Conservation (phyloP, 1,139 yeast genomes). For the Sugiyamaella castrensis region DNA sequence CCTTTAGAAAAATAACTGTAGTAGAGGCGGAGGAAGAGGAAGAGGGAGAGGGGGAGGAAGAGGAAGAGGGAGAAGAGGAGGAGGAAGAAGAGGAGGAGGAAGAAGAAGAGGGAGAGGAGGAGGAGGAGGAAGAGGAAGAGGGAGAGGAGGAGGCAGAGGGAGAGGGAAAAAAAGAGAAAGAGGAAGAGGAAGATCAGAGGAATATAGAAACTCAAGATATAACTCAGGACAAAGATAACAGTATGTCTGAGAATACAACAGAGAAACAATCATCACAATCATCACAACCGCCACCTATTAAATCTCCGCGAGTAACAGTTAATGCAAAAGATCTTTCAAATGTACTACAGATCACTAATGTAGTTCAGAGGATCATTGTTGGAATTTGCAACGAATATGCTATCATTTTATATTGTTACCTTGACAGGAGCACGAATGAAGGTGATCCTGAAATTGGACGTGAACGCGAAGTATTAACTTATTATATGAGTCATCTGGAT, state of each 20-base stretch:
- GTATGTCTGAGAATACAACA: slow-evolving; percentile 19
- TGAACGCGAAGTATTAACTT: slow-evolving; percentile 22
- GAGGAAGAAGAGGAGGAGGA: not conserved
- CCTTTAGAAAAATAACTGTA: slow-evolving; percentile 30
- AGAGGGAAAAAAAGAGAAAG: not conserved
- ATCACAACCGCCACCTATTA: too few relatives aligned
- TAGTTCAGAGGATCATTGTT: slow-evolving; percentile 33
- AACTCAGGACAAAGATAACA: slow-evolving; percentile 13
- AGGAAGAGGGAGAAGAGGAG: not conserved
- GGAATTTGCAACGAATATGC: slow-evolving; percentile 35
- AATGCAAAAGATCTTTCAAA: slow-evolving; percentile 37
- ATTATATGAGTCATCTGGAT: slow-evolving; percentile 25
- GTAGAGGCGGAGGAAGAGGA: slow-evolving; percentile 23
- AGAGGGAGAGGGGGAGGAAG: not conserved
- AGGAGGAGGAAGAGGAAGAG: slow-evolving; percentile 12
- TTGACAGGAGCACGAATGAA: slow-evolving; percentile 25
- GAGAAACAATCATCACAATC: not conserved
- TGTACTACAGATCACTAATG: slow-evolving; percentile 32
- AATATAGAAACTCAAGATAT: slow-evolving; percentile 13
- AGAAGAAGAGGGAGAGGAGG: slow-evolving; percentile 15
- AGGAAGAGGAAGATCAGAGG: not conserved
- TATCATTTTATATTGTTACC: slow-evolving; percentile 36
- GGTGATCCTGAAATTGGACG: slow-evolving; percentile 12
- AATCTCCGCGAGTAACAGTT: slow-evolving; percentile 15
- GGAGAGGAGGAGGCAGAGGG: not conserved